phyloP scores from a whole-genome alignment of 352 stramenopile species.

The Phytophthora citrophthora region DNA sequence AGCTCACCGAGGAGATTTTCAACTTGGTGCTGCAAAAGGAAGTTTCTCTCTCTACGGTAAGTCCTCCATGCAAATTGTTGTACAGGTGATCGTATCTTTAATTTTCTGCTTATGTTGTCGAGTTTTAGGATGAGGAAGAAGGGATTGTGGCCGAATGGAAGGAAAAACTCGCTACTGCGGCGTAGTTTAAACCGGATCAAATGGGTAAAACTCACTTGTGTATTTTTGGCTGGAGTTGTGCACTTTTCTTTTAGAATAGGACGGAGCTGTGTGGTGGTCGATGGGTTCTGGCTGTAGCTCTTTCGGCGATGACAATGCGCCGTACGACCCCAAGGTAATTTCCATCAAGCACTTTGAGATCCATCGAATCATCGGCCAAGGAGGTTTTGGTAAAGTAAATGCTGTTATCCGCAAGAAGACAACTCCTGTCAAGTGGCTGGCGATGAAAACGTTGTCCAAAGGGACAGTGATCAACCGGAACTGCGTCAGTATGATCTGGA shows the following conservation, averaged over 20 bases:
- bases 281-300: constrained; percentile 61
- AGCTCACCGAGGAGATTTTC: constrained; percentile 50
- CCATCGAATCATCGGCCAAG: constrained; percentile 70
- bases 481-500: constrained; percentile 79
- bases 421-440: constrained; percentile 59
- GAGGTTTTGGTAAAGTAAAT: constrained; percentile 81
- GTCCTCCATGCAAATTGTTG: not conserved
- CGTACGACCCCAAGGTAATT: constrained; percentile 48
- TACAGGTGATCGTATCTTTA: too few species aligned
- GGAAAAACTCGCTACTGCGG: constrained; percentile 3
- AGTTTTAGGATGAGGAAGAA: constrained; percentile 21
- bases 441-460: constrained; percentile 78
- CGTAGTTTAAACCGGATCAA: not conserved
- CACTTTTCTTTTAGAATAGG: not conserved
- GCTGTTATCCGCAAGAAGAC: constrained; percentile 71
- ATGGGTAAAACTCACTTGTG: not conserved
- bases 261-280: not conserved
- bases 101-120: not conserved
- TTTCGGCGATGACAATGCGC: constrained; percentile 8
- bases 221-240: constrained; percentile 16
- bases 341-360: constrained; percentile 69
- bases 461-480: constrained; percentile 61
- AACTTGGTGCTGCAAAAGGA: constrained; percentile 47
- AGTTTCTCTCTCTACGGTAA: constrained; percentile 58
- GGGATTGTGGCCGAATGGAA: constrained; percentile 27